Evolutionary conservation across 805 yeast species (phyloP).

Genomic region (Maudiozyma pseudohumilis): DNA sequence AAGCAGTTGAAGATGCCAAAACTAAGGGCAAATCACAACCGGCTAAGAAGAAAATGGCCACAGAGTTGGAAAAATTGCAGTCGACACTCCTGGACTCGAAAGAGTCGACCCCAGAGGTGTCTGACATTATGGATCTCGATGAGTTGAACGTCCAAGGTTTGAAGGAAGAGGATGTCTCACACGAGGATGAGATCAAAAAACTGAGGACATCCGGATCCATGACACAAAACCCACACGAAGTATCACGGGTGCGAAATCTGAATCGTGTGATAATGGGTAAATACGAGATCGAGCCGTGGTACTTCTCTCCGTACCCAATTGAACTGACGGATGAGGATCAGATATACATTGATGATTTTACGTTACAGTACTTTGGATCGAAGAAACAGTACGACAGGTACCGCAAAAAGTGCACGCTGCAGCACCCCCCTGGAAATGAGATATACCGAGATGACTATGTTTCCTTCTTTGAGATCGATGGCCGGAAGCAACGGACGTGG

Average conservation of each 20-base stretch:
- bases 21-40: too few species aligned
- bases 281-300: conserved; percentile 96
- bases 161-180: conserved; percentile 55
- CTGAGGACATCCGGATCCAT: conserved; percentile 93
- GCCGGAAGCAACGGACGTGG: conserved; percentile 93
- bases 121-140: conserved; percentile 77
- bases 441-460: conserved; percentile 88
- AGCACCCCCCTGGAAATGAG: conserved; percentile 98
- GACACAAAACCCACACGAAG: conserved; percentile 82
- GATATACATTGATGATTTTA: conserved; percentile 84
- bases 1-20: conserved; percentile 36
- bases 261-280: conserved; percentile 74
- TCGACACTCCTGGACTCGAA: conserved; percentile 7
- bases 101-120: conserved; percentile 26
- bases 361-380: conserved; percentile 81
- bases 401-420: conserved; percentile 74
- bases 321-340: conserved; percentile 89
- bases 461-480: conserved; percentile 95
- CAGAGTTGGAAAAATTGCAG: background rate
- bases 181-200: conserved; percentile 89
- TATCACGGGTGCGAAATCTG: conserved; percentile 83
- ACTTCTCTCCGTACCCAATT: conserved; percentile 92
- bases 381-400: conserved; percentile 87
- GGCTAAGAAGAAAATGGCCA: conserved; percentile 31
- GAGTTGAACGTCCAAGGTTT: conserved; percentile 78